These are phyloP conservation scores for Mycena vitilis DNA, from an alignment of 768 basidiomycete species.

Conservation along the genomic window DNA sequence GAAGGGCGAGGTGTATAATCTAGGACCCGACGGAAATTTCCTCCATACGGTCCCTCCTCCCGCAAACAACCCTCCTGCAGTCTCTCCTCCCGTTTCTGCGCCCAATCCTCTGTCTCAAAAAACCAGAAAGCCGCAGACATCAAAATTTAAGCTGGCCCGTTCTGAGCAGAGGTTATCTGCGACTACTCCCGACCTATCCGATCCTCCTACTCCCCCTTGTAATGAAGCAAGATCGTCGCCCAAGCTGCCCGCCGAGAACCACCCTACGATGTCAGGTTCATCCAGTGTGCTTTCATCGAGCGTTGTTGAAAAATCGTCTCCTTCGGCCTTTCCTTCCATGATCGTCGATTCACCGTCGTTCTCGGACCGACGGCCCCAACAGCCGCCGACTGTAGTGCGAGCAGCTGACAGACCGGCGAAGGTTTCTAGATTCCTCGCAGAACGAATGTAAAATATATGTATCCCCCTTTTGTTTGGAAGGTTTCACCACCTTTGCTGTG, in stretches of 20 bases:
- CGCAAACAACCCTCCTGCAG: conserved; percentile 1
- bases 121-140: conserved; percentile 51
- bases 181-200: conserved; percentile 30
- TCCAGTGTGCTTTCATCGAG: conserved; percentile 22
- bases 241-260: conserved; percentile 41
- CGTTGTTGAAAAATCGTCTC: conserved; percentile 32
- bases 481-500: no score
- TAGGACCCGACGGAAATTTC: conserved; percentile 58
- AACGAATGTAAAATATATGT: conserved; percentile 16
- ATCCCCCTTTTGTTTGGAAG: no score
- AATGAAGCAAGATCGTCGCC: conserved; percentile 48
- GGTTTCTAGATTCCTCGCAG: conserved; percentile 35
- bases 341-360: conserved; percentile 56
- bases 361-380: conserved; percentile 37
- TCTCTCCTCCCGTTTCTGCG: conserved; percentile 18
- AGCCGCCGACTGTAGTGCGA: conserved; percentile 31
- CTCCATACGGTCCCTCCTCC: conserved; percentile 42
- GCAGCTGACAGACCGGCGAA: conserved; percentile 31
- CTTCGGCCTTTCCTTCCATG: conserved; percentile 39
- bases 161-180: conserved; percentile 28
- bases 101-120: conserved; percentile 40
- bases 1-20: conserved; percentile 64
- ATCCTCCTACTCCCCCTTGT: conserved; percentile 43
- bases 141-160: conserved; percentile 63
- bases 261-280: conserved; percentile 3